phyloP scores from a whole-genome alignment of 1,284 basidiomycete species.

The Trichosporon sp. region DNA sequence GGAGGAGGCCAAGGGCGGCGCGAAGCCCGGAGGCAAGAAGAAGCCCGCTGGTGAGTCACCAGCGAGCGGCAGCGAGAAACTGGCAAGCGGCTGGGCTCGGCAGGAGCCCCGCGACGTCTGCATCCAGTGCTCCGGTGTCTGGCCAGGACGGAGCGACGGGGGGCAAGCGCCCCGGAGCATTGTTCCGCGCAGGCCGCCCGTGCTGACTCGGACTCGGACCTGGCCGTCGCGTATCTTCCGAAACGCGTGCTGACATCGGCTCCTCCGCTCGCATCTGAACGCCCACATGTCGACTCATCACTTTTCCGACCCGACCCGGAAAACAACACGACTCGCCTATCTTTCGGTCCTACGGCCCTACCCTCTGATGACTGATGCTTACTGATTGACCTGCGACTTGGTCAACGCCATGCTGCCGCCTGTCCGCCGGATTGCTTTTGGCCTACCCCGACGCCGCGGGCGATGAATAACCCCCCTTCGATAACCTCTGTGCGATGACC shows the following conservation, averaged over 20 bases:
- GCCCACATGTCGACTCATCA: background rate
- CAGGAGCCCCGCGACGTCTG: too few relatives aligned
- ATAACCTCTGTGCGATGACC: background rate
- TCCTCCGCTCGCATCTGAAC: background rate
- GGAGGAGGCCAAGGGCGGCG: background rate
- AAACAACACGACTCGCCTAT: background rate
- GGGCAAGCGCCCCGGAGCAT: background rate
- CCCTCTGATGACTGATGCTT: background rate
- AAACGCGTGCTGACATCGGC: background rate
- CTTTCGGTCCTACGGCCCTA: background rate
- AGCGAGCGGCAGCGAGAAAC: too few relatives aligned
- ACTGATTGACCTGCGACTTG: background rate
- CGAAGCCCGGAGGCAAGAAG: slow-evolving; percentile 13
- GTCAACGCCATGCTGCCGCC: background rate
- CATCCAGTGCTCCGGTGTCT: background rate
- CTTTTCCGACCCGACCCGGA: background rate
- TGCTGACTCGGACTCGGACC: background rate
- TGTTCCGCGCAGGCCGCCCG: background rate
- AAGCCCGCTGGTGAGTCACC: slow-evolving; percentile 11
- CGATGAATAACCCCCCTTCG: background rate
- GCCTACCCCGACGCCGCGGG: background rate
- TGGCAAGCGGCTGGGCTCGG: too few relatives aligned
- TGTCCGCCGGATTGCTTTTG: background rate
- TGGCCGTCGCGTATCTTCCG: background rate
- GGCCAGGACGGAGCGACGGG: too few relatives aligned